Evolutionary conservation across 305 asterid species (phyloP), one percentile per base, ranked within the genome.

Genomic region (Rubia tinctorum): DNA sequence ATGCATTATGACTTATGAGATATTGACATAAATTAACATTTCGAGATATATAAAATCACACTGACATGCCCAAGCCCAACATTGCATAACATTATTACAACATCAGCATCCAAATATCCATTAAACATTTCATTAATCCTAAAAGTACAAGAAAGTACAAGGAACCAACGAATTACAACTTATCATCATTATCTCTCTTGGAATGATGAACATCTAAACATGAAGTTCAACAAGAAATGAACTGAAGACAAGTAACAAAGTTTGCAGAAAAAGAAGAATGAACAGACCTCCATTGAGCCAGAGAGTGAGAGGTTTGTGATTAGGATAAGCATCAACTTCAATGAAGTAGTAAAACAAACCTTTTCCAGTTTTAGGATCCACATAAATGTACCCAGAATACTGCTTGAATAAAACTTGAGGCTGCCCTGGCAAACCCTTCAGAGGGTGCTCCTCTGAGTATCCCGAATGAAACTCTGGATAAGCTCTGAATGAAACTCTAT

Each of bases 311-410:
- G 98, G 97, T 70, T 89, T 93, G 55, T 74, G 81, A 82, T 80
- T 78, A 77, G 97, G 86, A n/a, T 93, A 85, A n/a, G 79, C 80
- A n/a, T 78, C 91, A 78, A 97, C 98, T 83, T 93, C 98, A 71
- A 86, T 97, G 83, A 89, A 89, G 80, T 93, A 93, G 75, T 93
- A 93, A 83, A 91, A 93, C 81, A 93, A 84, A 75, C 97, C 91
- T 77, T 88, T 88, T 71, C 96, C 96, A 56, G 87, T 80, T 65
- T 86, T 88, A 74, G 84, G 60, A 88, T 93, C 95, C 70, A 93
- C 96, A 83, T 91, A 93, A 1, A 93, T 86, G 79, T 93, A 91
- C 53, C 98, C 98, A 17, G 98, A 91, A 82, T 86, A 91, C 79
- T 93, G 97, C 83, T 81, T 83, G 80, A 93, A 93, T 53, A 83